Conservation (phyloP, 2,329 filamentous ascomycete species). For the Chaetomiaceae sp. region DNA sequence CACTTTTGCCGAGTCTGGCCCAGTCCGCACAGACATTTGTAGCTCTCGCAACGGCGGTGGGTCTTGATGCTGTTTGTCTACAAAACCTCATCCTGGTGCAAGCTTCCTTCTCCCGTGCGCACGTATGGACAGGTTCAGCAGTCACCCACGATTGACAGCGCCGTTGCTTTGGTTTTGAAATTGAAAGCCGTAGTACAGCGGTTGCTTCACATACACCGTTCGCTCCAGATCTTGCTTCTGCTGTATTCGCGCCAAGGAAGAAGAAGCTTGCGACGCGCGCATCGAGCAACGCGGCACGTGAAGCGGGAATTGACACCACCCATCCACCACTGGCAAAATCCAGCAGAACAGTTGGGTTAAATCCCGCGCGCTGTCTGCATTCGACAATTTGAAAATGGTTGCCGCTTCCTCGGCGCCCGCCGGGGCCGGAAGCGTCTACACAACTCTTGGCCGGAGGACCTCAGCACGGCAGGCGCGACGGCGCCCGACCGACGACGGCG, state of each 20-base stretch:
- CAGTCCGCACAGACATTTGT: background rate
- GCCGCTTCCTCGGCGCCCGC: too few relatives aligned
- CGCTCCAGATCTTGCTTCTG: conserved; percentile 30
- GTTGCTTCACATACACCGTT: too few relatives aligned
- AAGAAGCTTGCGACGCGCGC: conserved; percentile 1
- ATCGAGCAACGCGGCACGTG: background rate
- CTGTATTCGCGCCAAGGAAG: background rate
- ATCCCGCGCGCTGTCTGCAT: too few relatives aligned
- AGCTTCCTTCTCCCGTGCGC: background rate
- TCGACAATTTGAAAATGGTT: too few relatives aligned
- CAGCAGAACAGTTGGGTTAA: too few relatives aligned
- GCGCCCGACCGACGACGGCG: too few relatives aligned
- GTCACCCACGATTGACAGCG: background rate
- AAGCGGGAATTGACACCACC: background rate
- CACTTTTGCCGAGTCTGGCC: background rate
- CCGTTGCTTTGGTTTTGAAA: conserved; percentile 11
- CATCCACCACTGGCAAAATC: conserved; percentile 53
- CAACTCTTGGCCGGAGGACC: too few relatives aligned
- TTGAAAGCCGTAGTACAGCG: too few relatives aligned
- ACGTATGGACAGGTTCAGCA: background rate
- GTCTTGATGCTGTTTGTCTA: background rate
- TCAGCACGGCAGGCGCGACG: too few relatives aligned
- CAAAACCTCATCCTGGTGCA: background rate
- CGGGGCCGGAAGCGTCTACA: too few relatives aligned
- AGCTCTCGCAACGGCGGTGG: background rate